These are phyloP conservation scores for Crithidia sp. DNA, from an alignment of 208 protist genomes.

Conservation along the genomic window DNA sequence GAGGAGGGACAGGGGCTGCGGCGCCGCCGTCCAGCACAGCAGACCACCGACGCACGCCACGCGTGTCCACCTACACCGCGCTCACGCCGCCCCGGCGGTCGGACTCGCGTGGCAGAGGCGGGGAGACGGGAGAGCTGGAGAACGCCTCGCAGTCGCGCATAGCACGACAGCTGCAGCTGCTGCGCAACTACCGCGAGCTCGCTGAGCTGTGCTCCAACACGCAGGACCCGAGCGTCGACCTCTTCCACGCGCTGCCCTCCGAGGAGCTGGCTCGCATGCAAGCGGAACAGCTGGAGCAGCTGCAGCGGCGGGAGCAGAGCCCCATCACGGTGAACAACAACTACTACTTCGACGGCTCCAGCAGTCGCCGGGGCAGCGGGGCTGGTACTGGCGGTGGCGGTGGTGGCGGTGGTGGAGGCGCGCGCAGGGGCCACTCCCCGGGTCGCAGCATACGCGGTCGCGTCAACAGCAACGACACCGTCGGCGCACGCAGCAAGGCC, in stretches of 20 bases:
- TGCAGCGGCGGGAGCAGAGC: slow-evolving; percentile 32
- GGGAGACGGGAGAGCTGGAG: slow-evolving; percentile 33
- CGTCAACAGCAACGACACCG: slow-evolving; percentile 12
- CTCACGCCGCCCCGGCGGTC: slow-evolving; percentile 9
- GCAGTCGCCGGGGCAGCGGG: slow-evolving; percentile 1
- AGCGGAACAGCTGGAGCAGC: slow-evolving; percentile 22
- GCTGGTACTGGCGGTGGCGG: not conserved
- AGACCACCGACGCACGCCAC: not conserved
- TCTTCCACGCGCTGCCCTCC: slow-evolving; percentile 39
- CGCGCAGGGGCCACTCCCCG: not conserved
- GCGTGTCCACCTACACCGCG: slow-evolving; percentile 31
- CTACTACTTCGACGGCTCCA: slow-evolving; percentile 43
- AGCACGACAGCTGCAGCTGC: slow-evolving; percentile 67
- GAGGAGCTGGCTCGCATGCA: slow-evolving; percentile 59
- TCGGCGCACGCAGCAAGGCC: not conserved
- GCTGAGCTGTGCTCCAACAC: slow-evolving; percentile 62
- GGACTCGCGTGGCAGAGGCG: slow-evolving; percentile 3
- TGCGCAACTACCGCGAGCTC: slow-evolving; percentile 70
- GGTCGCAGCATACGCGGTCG: slow-evolving; percentile 15
- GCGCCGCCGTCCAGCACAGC: too few relatives aligned
- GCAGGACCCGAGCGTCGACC: slow-evolving; percentile 33
- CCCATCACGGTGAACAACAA: slow-evolving; percentile 67
- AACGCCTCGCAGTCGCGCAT: slow-evolving; percentile 52
- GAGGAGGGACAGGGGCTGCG: too few relatives aligned
- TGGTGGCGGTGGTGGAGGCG: too few relatives aligned